Conservation (phyloP, 805 yeast genomes). For the Wickerhamomyces sydowiorum region DNA sequence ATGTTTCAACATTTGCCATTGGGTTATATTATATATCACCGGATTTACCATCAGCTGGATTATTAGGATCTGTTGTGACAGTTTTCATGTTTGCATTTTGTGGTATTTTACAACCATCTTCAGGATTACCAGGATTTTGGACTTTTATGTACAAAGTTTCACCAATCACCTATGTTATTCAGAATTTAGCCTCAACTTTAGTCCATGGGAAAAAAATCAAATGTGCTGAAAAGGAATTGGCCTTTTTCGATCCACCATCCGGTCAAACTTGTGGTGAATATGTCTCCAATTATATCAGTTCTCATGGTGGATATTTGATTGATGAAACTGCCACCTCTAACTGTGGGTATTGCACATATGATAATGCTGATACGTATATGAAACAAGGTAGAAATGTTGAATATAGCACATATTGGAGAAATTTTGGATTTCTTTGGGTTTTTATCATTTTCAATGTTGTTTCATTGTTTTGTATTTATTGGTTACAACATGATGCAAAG, state of each 20-base stretch:
- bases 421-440: conserved; percentile 56
- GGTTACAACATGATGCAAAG: background rate
- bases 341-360: conserved; percentile 45
- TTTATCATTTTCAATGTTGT: conserved; percentile 38
- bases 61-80: conserved; percentile 48
- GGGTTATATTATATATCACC: conserved; percentile 60
- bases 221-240: conserved; percentile 45
- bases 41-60: conserved; percentile 62
- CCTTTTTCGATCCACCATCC: conserved; percentile 44
- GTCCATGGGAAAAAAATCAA: conserved; percentile 45
- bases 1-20: conserved; percentile 46
- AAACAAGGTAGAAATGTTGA: conserved; percentile 31
- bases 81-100: conserved; percentile 58
- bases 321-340: conserved; percentile 42
- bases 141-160: conserved; percentile 73
- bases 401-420: conserved; percentile 56
- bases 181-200: conserved; percentile 42
- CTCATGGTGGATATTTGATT: conserved; percentile 49
- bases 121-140: conserved; percentile 76
- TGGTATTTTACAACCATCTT: conserved; percentile 58
- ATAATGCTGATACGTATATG: conserved; percentile 44
- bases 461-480: conserved; percentile 1
- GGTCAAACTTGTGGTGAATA: conserved; percentile 64
- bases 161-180: conserved; percentile 68
- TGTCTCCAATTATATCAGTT: conserved; percentile 35